Percentiles rank a stretch among this genome's conserved stretches.
Evolutionary conservation across 2,329 filamentous ascomycete genomes (phyloP).

Genomic region (Teratosphaeriaceae sp.): DNA sequence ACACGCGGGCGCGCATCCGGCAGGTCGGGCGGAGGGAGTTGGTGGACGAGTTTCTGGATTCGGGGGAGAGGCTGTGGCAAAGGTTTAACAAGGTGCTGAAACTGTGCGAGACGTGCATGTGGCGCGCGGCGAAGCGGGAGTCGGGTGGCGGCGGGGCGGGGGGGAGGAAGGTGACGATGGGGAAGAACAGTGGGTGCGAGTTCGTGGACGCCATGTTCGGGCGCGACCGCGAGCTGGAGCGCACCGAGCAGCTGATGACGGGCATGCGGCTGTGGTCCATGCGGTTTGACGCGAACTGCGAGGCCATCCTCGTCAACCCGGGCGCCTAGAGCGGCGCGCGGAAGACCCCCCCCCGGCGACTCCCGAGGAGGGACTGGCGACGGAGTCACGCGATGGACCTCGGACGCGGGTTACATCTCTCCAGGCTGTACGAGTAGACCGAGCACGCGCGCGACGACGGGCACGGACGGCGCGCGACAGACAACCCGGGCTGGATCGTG

Average conservation of each 20-base stretch:
- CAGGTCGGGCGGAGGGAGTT: constrained; percentile 67
- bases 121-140: constrained; percentile 73
- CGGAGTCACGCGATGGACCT: constrained; percentile 1
- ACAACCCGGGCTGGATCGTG: neutral
- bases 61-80: constrained; percentile 77
- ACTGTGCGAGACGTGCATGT: constrained; percentile 90
- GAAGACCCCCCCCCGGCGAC: constrained; percentile 5
- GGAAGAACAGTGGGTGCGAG: constrained; percentile 86
- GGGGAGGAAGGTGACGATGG: constrained; percentile 67
- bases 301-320: constrained; percentile 67
- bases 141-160: constrained; percentile 48
- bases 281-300: constrained; percentile 93
- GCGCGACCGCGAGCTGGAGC: constrained; percentile 78
- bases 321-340: constrained; percentile 17
- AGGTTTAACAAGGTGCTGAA: constrained; percentile 84
- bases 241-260: constrained; percentile 90
- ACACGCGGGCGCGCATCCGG: constrained; percentile 66
- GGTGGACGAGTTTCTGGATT: constrained; percentile 83
- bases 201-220: constrained; percentile 97
- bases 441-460: neutral
- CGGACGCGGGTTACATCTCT: neutral
- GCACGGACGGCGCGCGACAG: neutral
- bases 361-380: neutral
- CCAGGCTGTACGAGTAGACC: constrained; percentile 5
- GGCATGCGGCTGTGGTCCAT: constrained; percentile 82